Percentiles rank a stretch among this genome's conserved stretches.
Conservation (phyloP, 139 green algal species). For the Haematococcus lacustris region DNA sequence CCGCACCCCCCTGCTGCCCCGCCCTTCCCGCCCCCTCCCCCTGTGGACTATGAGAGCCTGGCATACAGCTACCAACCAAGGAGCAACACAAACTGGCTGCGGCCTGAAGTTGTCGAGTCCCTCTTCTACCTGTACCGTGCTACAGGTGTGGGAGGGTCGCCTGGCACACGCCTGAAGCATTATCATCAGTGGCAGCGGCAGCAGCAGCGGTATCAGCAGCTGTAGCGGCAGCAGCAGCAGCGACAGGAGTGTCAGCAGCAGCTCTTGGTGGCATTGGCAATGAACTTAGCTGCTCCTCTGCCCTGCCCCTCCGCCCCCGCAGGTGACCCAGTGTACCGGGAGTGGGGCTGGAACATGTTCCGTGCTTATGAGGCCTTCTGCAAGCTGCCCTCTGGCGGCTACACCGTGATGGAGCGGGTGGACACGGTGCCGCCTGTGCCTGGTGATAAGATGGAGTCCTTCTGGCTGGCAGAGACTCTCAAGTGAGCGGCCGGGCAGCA, state of each 20-base stretch:
- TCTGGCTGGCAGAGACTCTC: slow-evolving; percentile 80
- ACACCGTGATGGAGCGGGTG: slow-evolving; percentile 11
- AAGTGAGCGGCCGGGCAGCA: slow-evolving; percentile 47
- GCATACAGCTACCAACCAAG: neutral
- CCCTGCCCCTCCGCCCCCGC: too few species aligned
- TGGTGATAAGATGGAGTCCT: slow-evolving; percentile 77
- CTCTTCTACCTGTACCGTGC: slow-evolving; percentile 79
- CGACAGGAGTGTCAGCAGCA: neutral
- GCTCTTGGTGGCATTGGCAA: neutral
- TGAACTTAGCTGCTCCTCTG: neutral
- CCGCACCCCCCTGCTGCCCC: too few species aligned
- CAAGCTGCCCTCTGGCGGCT: slow-evolving; percentile 53
- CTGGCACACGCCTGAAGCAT: too few species aligned
- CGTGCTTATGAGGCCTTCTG: slow-evolving; percentile 58
- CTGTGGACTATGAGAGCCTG: neutral
- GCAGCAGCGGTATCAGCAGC: too few species aligned
- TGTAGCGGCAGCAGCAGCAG: neutral
- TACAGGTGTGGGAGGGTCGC: slow-evolving; percentile 38
- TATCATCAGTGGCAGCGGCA: too few species aligned
- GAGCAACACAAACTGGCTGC: slow-evolving; percentile 57
- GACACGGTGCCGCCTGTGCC: slow-evolving; percentile 30
- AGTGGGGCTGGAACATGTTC: slow-evolving; percentile 81
- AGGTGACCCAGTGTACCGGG: slow-evolving; percentile 60
- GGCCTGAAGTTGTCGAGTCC: slow-evolving; percentile 76
- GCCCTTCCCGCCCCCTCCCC: too few species aligned